These are phyloP conservation scores for Cylindrodendrum hubeiense DNA, from an alignment of 2,329 filamentous ascomycete species.

Conservation along the genomic window DNA sequence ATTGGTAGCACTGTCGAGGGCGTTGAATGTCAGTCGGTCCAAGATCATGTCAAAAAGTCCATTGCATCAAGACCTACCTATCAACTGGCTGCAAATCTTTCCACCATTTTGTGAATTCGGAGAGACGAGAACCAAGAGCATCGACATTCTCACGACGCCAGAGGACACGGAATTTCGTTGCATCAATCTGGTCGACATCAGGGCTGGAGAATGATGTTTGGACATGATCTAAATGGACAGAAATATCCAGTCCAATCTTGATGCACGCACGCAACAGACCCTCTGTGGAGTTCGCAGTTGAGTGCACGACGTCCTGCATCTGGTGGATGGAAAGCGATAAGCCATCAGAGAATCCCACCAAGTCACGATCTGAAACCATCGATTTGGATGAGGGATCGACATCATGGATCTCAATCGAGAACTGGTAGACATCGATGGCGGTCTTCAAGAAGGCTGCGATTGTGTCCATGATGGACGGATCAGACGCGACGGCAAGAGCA, in stretches of 20 bases:
- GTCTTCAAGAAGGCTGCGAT: conserved; percentile 36
- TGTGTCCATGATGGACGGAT: conserved; percentile 15
- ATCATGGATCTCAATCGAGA: conserved; percentile 25
- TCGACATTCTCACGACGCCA: conserved; percentile 32
- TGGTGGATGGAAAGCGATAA: conserved; percentile 20
- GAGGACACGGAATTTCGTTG: conserved; percentile 18
- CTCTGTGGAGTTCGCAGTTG: neutral
- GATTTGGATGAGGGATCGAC: neutral
- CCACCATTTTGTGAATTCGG: neutral
- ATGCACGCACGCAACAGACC: conserved; percentile 27
- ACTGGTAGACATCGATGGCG: conserved; percentile 22
- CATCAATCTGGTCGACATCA: conserved; percentile 10
- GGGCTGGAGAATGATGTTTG: neutral
- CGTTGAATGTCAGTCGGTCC: neutral
- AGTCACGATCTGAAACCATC: conserved; percentile 6
- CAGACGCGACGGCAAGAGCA: conserved; percentile 9
- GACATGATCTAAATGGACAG: conserved; percentile 36
- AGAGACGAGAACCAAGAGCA: conserved; percentile 2
- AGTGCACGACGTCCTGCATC: conserved; percentile 14
- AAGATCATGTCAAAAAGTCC: neutral
- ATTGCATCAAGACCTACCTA: neutral
- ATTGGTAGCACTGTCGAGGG: too few relatives aligned
- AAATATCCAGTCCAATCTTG: conserved; percentile 43
- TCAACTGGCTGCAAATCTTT: neutral
- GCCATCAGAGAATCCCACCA: conserved; percentile 14